Base-by-base conservation (phyloP, 345 rosid species). In the Gossypium bickii region DNA sequence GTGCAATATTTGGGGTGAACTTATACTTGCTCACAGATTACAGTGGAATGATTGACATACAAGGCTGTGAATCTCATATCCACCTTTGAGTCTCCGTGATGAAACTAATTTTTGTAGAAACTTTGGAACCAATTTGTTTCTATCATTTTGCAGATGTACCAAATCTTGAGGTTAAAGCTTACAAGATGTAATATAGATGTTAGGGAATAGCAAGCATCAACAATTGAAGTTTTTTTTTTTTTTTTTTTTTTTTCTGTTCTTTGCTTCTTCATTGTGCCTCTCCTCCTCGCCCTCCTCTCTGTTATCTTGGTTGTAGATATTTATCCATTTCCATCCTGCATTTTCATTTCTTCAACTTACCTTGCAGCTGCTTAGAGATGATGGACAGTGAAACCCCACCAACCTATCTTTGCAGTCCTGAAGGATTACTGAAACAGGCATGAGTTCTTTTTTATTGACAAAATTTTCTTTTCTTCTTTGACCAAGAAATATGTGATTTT, bases 371-470 rank as follows among this genome's bases (percentile, higher is more conserved):
- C 78, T 79, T 86, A 67, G 92, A 88, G 74, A 85, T 88, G 92
- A 85, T 81, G 73, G 92, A 88, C 77, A 73, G 78, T 75, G 89
- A 88, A 79, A 83, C 85, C 73, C 89, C 89, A 58, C 85, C 85
- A 55, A 80, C 81, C n/a, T 88, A 83, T 78, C 78, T 82, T 80
- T 86, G 92, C 85, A 88, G 92, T 75, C 92, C 92, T 48, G 92
- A 88, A 83, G 92, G 92, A 78, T 78, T 86, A 73, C 86, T 81
- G 20, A 78, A 82, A 76, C 92, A 86, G 92, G 92, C 84, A 80
- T 29, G 71, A 12, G 34, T 76, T 61, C 64, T 49, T 27, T 34
- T 70, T 24, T 10, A 17, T 58, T 38, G 29, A 49, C 41, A 62
- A 64, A 71, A 24, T 22, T 16, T 76, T n/a, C 20, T 24, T 74